A percentile compares a stretch with the other conserved stretches of the same genome.
Evolutionary conservation across 2,329 filamentous ascomycete genomes (phyloP).

Genomic region (Cladosporium velox): DNA sequence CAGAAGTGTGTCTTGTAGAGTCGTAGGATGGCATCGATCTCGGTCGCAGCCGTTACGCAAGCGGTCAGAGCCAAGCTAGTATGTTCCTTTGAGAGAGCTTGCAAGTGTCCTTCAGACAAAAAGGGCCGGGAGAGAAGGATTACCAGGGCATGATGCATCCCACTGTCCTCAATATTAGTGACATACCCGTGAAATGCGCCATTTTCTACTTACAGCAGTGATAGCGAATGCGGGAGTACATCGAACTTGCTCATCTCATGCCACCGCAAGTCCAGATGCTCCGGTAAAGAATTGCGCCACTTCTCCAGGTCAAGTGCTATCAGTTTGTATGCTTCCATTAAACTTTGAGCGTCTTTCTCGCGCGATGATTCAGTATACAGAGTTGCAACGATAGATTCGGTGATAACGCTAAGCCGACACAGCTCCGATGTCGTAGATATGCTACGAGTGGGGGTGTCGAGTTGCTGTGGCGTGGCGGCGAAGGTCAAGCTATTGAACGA

Average conservation of each 20-base stretch:
- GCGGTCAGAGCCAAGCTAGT: not conserved
- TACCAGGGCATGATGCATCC: not conserved
- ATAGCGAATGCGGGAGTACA: not conserved
- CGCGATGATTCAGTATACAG: not conserved
- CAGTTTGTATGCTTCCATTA: not conserved
- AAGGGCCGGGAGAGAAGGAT: constrained; percentile 1
- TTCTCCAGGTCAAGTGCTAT: not conserved
- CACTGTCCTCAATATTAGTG: not conserved
- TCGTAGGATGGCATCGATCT: constrained; percentile 52
- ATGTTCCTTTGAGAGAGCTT: not conserved
- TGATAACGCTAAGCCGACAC: not conserved
- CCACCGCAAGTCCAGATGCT: not conserved
- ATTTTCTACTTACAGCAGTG: not conserved
- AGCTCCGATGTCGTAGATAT: not conserved
- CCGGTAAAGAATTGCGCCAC: not conserved
- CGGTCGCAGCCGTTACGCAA: not conserved
- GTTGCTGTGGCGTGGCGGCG: not conserved
- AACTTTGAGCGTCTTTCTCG: not conserved
- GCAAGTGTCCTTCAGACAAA: not conserved
- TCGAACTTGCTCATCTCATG: not conserved
- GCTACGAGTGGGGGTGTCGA: not conserved
- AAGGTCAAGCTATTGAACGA: not conserved
- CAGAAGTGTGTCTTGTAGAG: not conserved
- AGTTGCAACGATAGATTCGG: not conserved
- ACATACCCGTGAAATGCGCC: too few species aligned